These are phyloP conservation scores for Hyphopichia buzzinii DNA, from an alignment of 1,139 yeast genomes.

Conservation along the genomic window DNA sequence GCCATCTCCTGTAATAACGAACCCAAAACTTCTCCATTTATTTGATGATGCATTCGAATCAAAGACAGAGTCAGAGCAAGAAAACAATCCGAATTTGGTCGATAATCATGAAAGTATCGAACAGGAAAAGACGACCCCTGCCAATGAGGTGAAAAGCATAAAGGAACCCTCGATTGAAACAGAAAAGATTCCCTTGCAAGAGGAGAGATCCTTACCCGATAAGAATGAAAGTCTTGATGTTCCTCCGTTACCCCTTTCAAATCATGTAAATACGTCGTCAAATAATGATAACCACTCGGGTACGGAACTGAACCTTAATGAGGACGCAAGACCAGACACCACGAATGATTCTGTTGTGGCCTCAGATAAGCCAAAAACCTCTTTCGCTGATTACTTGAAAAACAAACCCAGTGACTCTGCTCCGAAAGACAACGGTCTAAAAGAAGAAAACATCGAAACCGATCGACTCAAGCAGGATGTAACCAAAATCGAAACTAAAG, in stretches of 20 bases:
- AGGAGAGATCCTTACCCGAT: too few relatives aligned
- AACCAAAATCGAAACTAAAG: conserved; percentile 1
- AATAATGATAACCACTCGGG: too few relatives aligned
- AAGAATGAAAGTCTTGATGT: too few relatives aligned
- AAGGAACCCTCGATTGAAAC: not conserved
- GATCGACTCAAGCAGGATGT: too few relatives aligned
- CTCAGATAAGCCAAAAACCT: too few relatives aligned
- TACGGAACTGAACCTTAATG: too few relatives aligned
- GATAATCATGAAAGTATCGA: not conserved
- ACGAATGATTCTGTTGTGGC: too few relatives aligned
- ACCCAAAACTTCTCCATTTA: conserved; percentile 5
- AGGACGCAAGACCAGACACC: too few relatives aligned
- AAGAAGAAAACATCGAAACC: not conserved
- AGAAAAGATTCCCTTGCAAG: too few relatives aligned
- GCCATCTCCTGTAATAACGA: conserved; percentile 1
- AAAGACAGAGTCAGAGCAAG: not conserved
- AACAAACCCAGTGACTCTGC: too few relatives aligned
- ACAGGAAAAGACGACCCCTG: not conserved
- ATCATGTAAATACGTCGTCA: too few relatives aligned
- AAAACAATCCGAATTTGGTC: not conserved
- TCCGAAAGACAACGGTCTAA: not conserved
- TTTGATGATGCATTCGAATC: conserved; percentile 5
- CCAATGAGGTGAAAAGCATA: not conserved
- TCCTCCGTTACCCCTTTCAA: too few relatives aligned
- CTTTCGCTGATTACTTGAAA: conserved; percentile 15